Conservation (phyloP, 2,329 filamentous ascomycete species). For the Fusarium xyrophilum region DNA sequence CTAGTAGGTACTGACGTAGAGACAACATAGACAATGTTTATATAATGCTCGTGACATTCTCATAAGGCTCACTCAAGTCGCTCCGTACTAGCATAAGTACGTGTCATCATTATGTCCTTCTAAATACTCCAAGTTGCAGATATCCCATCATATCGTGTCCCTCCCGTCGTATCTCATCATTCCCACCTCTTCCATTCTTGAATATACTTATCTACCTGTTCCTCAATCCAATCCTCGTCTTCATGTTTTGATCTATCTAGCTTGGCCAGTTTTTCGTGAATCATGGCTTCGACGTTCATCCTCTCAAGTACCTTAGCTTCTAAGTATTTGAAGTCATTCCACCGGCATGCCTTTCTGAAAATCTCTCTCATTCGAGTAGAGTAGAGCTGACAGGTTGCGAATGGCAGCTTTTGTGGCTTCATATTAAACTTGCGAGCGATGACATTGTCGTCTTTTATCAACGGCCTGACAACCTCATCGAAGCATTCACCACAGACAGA, state of each 20-base stretch:
- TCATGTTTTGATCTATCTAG: conserved; percentile 48
- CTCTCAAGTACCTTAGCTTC: conserved; percentile 63
- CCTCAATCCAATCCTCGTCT: conserved; percentile 49
- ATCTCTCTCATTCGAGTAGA: conserved; percentile 78
- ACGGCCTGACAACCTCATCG: conserved; percentile 77
- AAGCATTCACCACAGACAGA: conserved; percentile 90
- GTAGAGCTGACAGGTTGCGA: conserved; percentile 78
- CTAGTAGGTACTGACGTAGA: background rate
- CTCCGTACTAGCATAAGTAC: conserved; percentile 31
- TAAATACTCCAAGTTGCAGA: conserved; percentile 33
- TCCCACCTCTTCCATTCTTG: conserved; percentile 66
- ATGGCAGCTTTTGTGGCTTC: conserved; percentile 61
- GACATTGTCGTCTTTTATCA: conserved; percentile 58
- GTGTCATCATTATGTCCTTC: conserved; percentile 30
- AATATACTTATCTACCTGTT: conserved; percentile 57
- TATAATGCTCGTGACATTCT: conserved; percentile 26
- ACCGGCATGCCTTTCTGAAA: conserved; percentile 71
- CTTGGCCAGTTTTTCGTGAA: conserved; percentile 60
- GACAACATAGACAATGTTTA: background rate
- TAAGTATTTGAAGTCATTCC: conserved; percentile 71
- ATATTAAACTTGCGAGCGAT: conserved; percentile 72
- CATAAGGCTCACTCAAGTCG: conserved; percentile 23
- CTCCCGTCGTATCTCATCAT: conserved; percentile 44
- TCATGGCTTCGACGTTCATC: conserved; percentile 64
- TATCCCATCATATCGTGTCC: background rate